A percentile compares a stretch with the other conserved stretches of the same genome.
These are phyloP conservation scores for Rhodotorula sphaerocarpa DNA, from an alignment of 768 basidiomycete species.

Conservation along the genomic window DNA sequence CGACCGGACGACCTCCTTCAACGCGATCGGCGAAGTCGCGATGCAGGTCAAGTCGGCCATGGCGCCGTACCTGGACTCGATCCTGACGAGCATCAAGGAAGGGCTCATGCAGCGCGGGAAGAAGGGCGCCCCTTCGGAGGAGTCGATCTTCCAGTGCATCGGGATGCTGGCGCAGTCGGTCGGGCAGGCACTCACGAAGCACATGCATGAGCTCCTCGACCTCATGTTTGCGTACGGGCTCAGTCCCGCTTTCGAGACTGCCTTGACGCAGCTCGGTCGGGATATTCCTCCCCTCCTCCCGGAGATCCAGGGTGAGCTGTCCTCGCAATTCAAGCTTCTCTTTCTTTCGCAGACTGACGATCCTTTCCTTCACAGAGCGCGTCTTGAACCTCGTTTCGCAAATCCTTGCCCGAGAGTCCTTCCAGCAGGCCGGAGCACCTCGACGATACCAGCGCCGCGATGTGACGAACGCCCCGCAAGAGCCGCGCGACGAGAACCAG, in stretches of 20 bases:
- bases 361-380: conserved; percentile 55
- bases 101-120: conserved; percentile 72
- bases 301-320: conserved; percentile 70
- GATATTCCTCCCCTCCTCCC: conserved; percentile 82
- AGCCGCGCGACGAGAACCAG: conserved; percentile 35
- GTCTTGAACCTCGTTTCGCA: conserved; percentile 74
- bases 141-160: conserved; percentile 93
- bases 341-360: too few relatives aligned
- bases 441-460: conserved; percentile 48
- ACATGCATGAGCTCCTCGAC: conserved; percentile 91
- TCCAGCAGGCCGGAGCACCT: conserved; percentile 77
- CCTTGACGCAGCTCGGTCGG: conserved; percentile 71
- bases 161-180: conserved; percentile 92
- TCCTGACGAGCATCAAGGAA: conserved; percentile 78
- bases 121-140: conserved; percentile 62
- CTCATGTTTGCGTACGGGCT: conserved; percentile 91
- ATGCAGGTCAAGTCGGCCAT: conserved; percentile 85
- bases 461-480: not conserved
- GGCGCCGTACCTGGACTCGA: conserved; percentile 86
- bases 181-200: conserved; percentile 87
- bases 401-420: conserved; percentile 72
- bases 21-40: conserved; percentile 92
- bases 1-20: conserved; percentile 84
- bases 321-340: not conserved
- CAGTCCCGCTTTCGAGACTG: conserved; percentile 76